These are phyloP conservation scores for Chytriomyces sp. DNA, from an alignment of 192 early-diverging fungal species.

Conservation along the genomic window DNA sequence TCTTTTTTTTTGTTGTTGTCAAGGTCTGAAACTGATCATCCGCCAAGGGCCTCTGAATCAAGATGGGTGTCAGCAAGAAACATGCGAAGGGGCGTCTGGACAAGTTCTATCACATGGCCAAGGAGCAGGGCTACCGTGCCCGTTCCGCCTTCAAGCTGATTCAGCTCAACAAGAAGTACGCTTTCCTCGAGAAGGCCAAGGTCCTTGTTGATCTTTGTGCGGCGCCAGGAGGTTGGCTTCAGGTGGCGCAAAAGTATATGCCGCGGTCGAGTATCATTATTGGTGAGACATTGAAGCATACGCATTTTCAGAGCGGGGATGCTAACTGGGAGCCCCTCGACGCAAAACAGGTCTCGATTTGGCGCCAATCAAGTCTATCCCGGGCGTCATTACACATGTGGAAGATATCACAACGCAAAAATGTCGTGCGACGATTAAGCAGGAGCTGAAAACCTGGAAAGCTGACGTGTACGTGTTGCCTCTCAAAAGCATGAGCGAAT, in stretches of 20 bases:
- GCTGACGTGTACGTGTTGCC: constrained; percentile 95
- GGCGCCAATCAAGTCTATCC: constrained; percentile 94
- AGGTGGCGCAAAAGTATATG: constrained; percentile 98
- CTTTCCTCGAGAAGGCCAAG: constrained; percentile 87
- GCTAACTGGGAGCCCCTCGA: no score
- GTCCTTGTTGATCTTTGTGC: constrained; percentile 96
- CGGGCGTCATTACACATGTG: constrained; percentile 90
- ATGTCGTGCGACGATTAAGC: constrained; percentile 81
- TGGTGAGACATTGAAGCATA: constrained; percentile 42
- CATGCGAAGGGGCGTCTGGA: constrained; percentile 92
- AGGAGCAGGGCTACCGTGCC: constrained; percentile 98
- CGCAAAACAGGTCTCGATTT: constrained; percentile 76
- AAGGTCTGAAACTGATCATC: background rate
- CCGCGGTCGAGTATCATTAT: constrained; percentile 92
- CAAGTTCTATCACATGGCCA: constrained; percentile 99
- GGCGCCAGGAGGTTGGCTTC: constrained; percentile 97
- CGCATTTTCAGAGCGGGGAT: background rate
- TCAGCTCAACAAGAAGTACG: constrained; percentile 99
- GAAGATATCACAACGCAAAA: constrained; percentile 97
- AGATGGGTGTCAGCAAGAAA: constrained; percentile 53
- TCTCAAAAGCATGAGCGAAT: background rate
- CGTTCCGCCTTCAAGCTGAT: constrained; percentile 99
- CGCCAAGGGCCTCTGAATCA: background rate
- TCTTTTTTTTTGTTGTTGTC: background rate
- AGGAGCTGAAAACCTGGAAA: constrained; percentile 97